A percentile compares a stretch with the other conserved stretches of the same genome.
Conservation (phyloP, 257 asterid genomes). For the Leonotis leonurus region DNA sequence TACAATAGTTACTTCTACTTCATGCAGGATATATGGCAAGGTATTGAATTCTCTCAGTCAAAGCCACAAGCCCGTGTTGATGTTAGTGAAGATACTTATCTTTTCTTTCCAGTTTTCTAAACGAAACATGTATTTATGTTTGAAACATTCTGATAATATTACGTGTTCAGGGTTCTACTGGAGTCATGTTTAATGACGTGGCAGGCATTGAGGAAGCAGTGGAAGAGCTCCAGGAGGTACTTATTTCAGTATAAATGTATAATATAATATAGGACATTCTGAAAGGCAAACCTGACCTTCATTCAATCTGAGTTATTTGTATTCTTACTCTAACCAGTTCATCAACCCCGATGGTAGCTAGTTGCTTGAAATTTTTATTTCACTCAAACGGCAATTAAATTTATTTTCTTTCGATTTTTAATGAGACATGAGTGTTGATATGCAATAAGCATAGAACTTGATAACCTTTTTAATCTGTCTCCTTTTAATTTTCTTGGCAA, state of each 20-base stretch:
- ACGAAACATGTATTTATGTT: slow-evolving; percentile 11
- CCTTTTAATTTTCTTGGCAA: background rate
- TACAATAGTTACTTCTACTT: slow-evolving; percentile 18
- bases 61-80: slow-evolving; percentile 99
- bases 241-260: background rate
- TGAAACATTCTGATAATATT: slow-evolving; percentile 14
- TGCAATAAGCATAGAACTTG: slow-evolving; percentile 9
- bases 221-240: slow-evolving; percentile 98
- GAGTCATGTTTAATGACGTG: slow-evolving; percentile 82
- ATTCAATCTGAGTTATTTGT: background rate
- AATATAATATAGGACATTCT: background rate
- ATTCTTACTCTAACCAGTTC: background rate
- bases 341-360: background rate
- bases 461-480: background rate
- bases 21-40: slow-evolving; percentile 99
- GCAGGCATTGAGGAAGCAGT: slow-evolving; percentile 99
- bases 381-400: too few relatives aligned
- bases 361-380: background rate
- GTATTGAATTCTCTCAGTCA: slow-evolving; percentile 93
- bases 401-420: background rate
- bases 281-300: background rate
- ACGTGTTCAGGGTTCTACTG: slow-evolving; percentile 79
- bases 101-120: background rate
- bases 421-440: background rate
- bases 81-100: slow-evolving; percentile 43